phyloP scores from a whole-genome alignment of 352 stramenopile genomes.

The Globisporangium nunn region DNA sequence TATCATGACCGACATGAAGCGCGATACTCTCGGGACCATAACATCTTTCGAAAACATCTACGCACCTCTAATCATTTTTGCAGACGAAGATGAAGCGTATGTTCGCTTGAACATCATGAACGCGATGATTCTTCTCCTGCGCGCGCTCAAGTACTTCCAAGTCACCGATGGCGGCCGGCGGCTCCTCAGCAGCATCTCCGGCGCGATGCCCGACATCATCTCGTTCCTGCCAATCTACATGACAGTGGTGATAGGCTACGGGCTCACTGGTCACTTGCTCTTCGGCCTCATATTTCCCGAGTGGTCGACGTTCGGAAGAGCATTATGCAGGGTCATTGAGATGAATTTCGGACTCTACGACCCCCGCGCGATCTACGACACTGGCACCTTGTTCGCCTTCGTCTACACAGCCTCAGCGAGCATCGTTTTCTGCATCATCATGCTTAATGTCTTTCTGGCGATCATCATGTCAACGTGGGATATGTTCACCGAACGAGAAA shows the following conservation, averaged over 20 bases:
- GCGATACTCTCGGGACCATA: slow-evolving; percentile 22
- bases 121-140: slow-evolving; percentile 40
- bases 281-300: slow-evolving; percentile 59
- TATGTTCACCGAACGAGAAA: slow-evolving; percentile 42
- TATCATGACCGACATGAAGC: slow-evolving; percentile 26
- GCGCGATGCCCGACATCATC: slow-evolving; percentile 54
- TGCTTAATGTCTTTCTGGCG: slow-evolving; percentile 75
- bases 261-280: slow-evolving; percentile 56
- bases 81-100: slow-evolving; percentile 44
- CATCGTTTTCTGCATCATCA: slow-evolving; percentile 68
- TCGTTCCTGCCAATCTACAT: slow-evolving; percentile 66
- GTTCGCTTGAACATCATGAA: slow-evolving; percentile 58
- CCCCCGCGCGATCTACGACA: slow-evolving; percentile 55
- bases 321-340: slow-evolving; percentile 63
- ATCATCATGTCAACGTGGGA: slow-evolving; percentile 76
- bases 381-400: slow-evolving; percentile 37
- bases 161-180: slow-evolving; percentile 49
- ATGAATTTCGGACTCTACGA: slow-evolving; percentile 72
- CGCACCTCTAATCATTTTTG: slow-evolving; percentile 26
- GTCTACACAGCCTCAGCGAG: slow-evolving; percentile 64
- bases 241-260: slow-evolving; percentile 50
- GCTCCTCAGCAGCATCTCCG: slow-evolving; percentile 56
- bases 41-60: slow-evolving; percentile 42
- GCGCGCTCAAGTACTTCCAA: slow-evolving; percentile 64
- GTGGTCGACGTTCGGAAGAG: slow-evolving; percentile 48